Evolutionary conservation across 1,139 yeast genomes (phyloP).

Genomic region (Chernovozyma sophiae-reginae): DNA sequence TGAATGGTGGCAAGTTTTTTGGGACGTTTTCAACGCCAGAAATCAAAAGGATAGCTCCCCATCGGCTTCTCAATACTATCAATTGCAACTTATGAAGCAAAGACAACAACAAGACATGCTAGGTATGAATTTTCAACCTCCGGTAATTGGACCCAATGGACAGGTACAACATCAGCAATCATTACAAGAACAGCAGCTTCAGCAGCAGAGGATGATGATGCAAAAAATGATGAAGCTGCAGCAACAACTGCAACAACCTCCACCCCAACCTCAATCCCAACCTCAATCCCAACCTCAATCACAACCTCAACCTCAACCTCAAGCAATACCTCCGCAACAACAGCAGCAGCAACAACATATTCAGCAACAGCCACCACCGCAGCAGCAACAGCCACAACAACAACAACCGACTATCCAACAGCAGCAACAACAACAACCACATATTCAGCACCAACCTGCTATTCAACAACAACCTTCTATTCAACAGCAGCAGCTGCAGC

Average conservation of each 20-base stretch:
- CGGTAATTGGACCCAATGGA: slow-evolving; percentile 13
- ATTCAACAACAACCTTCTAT: slow-evolving; percentile 19
- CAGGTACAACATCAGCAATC: slow-evolving; percentile 7
- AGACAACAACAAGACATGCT: slow-evolving; percentile 53
- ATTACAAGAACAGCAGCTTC: slow-evolving; percentile 5
- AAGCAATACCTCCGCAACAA: slow-evolving; percentile 9
- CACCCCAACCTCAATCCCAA: not conserved
- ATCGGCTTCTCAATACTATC: slow-evolving; percentile 68
- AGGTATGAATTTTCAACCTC: slow-evolving; percentile 31
- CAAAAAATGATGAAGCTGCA: slow-evolving; percentile 5
- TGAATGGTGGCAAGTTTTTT: slow-evolving; percentile 97
- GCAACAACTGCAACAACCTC: not conserved
- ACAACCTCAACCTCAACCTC: slow-evolving; percentile 8
- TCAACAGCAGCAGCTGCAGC: slow-evolving; percentile 14
- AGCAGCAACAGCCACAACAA: slow-evolving; percentile 8
- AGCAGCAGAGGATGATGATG: slow-evolving; percentile 9
- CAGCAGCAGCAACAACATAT: slow-evolving; percentile 5
- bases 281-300: slow-evolving; percentile 3
- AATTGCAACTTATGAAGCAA: slow-evolving; percentile 62
- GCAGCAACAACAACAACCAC: slow-evolving; percentile 11
- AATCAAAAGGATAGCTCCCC: slow-evolving; percentile 53
- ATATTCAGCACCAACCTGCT: slow-evolving; percentile 28
- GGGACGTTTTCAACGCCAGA: slow-evolving; percentile 89
- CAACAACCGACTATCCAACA: slow-evolving; percentile 5
- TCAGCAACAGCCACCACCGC: slow-evolving; percentile 8